Evolutionary conservation across 164 flowering plant species (phyloP).

Genomic region (Dillenia suffruticosa): DNA sequence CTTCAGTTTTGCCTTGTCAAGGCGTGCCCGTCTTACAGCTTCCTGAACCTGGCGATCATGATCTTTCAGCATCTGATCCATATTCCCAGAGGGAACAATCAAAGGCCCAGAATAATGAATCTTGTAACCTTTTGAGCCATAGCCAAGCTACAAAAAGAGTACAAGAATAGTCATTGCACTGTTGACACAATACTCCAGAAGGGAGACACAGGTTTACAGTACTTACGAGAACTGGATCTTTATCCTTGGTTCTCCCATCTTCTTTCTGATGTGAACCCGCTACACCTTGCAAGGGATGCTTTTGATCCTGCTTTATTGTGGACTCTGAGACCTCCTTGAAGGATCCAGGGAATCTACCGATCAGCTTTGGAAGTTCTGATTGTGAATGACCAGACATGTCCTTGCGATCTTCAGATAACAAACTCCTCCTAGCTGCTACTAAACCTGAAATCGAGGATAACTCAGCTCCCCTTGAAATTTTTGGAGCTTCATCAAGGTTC

Average conservation of each 20-base stretch:
- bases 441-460: conserved; percentile 52
- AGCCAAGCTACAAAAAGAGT: conserved; percentile 44
- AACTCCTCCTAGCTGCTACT: conserved; percentile 67
- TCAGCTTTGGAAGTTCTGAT: conserved; percentile 40
- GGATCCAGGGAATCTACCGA: conserved; percentile 63
- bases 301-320: conserved; percentile 39
- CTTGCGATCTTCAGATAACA: conserved; percentile 51
- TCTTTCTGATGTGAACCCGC: conserved; percentile 38
- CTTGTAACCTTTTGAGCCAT: conserved; percentile 85
- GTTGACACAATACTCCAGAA: neutral
- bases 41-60: conserved; percentile 96
- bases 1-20: conserved; percentile 65
- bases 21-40: conserved; percentile 80
- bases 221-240: conserved; percentile 75
- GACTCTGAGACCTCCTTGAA: conserved; percentile 59
- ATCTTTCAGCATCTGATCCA: conserved; percentile 90
- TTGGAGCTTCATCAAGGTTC: conserved; percentile 64
- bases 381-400: conserved; percentile 50
- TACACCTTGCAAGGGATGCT: conserved; percentile 27
- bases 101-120: conserved; percentile 95
- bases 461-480: conserved; percentile 57
- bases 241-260: conserved; percentile 47
- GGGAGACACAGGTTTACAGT: neutral
- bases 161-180: neutral
- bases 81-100: conserved; percentile 66